A percentile compares a stretch with the other conserved stretches of the same genome.
These are phyloP conservation scores for Naganishia kalamii DNA, from an alignment of 768 basidiomycete species.

Conservation along the genomic window DNA sequence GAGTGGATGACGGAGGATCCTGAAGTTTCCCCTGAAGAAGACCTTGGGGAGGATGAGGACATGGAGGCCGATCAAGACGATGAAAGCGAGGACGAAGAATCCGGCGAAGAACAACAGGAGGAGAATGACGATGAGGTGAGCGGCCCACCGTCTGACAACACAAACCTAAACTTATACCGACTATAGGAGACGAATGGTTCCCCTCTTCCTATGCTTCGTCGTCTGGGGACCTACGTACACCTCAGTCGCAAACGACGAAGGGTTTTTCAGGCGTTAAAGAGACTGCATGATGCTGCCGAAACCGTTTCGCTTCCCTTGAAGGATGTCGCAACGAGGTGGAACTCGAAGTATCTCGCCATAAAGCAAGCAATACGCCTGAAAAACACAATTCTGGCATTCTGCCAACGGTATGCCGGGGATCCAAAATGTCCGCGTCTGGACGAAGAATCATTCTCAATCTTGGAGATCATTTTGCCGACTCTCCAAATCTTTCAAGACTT, in stretches of 20 bases:
- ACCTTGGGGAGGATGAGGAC: no score
- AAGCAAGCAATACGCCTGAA: neutral
- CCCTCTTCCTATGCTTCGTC: neutral
- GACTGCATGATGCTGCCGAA: neutral
- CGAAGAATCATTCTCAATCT: neutral
- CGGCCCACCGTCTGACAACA: no score
- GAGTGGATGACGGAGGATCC: no score
- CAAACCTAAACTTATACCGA: no score
- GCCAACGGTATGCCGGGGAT: neutral
- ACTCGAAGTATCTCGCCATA: neutral
- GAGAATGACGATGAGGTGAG: no score
- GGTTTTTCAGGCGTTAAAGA: neutral
- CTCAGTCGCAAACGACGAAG: neutral
- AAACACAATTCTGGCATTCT: neutral
- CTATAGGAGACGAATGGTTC: neutral
- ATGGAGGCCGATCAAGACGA: no score
- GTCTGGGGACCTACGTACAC: neutral
- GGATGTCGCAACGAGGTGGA: neutral
- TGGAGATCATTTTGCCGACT: neutral
- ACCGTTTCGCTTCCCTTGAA: neutral
- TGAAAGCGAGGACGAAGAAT: no score
- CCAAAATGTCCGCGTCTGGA: neutral
- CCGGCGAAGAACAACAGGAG: no score
- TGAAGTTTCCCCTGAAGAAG: no score
- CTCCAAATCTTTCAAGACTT: neutral